Percentiles rank a stretch among this genome's conserved stretches.
These are phyloP conservation scores for Acacia melanoxylon DNA, from an alignment of 306 rosid species.

Conservation along the genomic window DNA sequence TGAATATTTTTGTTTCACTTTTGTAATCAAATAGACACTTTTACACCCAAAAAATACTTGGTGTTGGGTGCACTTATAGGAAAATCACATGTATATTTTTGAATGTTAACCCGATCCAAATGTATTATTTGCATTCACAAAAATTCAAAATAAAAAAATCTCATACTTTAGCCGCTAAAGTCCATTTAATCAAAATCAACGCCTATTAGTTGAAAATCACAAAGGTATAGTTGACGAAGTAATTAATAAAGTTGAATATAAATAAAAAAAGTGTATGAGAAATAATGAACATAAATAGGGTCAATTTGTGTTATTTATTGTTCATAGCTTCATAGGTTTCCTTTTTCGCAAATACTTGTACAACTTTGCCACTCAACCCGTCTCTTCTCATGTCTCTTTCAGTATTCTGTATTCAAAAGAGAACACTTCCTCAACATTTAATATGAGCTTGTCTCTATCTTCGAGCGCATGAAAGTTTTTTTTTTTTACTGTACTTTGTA, in stretches of 20 bases:
- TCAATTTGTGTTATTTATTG: neutral
- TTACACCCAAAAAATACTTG: no score
- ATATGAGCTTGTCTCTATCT: neutral
- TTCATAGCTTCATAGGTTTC: neutral
- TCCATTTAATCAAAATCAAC: no score
- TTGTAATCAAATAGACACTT: no score
- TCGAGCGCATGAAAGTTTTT: neutral
- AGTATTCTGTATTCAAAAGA: neutral
- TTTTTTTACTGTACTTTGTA: neutral
- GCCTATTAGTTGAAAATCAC: no score
- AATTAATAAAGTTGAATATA: neutral
- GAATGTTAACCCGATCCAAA: no score
- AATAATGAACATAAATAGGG: neutral
- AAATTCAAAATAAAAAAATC: no score
- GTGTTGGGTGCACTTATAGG: no score
- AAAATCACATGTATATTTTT: no score
- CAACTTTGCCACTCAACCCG: slow-evolving; percentile 37
- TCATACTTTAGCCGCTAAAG: no score
- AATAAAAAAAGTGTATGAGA: neutral
- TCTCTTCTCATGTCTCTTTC: neutral
- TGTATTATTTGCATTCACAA: no score
- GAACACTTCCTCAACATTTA: neutral
- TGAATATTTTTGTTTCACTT: no score
- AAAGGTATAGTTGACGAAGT: no score
- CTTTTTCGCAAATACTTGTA: slow-evolving; percentile 9